Conservation (phyloP, 495 filamentous ascomycete genomes). For the Hypoxylon rickii region DNA sequence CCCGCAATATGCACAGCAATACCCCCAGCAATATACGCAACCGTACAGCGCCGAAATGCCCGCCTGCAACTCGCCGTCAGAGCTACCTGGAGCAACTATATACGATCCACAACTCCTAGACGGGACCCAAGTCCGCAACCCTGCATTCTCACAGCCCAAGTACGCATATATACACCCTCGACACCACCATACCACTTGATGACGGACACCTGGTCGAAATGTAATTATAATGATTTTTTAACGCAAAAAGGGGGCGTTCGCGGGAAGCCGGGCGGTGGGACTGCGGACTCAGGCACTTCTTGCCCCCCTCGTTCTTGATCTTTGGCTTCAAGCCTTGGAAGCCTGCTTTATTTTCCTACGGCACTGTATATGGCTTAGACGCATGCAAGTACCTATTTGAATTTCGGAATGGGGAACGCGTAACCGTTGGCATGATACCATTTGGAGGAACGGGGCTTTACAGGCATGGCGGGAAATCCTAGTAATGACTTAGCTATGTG, state of each 20-base stretch:
- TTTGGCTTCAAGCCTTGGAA: constrained; percentile 3
- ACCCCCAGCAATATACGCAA: constrained; percentile 27
- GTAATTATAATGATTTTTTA: background rate
- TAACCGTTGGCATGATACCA: constrained; percentile 23
- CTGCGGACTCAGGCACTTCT: no score
- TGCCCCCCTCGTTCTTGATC: background rate
- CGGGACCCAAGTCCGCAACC: constrained; percentile 17
- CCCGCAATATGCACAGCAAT: constrained; percentile 25
- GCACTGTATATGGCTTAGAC: constrained; percentile 8
- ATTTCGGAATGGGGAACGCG: constrained; percentile 19
- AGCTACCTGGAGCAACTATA: constrained; percentile 31
- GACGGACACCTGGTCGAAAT: constrained; percentile 6
- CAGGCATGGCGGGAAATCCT: constrained; percentile 11
- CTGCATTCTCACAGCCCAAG: constrained; percentile 6
- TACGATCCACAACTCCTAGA: constrained; percentile 26
- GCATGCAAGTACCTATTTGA: no score
- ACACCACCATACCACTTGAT: constrained; percentile 9
- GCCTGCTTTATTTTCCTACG: background rate
- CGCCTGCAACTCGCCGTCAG: constrained; percentile 19
- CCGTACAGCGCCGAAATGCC: constrained; percentile 31
- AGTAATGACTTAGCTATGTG: constrained; percentile 24
- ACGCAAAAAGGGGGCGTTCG: background rate
- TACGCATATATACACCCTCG: constrained; percentile 2
- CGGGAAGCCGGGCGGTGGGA: constrained; percentile 8
- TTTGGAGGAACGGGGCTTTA: constrained; percentile 6